Evolutionary conservation across 2,329 filamentous ascomycete species (phyloP).

Genomic region (Calonectria crousiana): DNA sequence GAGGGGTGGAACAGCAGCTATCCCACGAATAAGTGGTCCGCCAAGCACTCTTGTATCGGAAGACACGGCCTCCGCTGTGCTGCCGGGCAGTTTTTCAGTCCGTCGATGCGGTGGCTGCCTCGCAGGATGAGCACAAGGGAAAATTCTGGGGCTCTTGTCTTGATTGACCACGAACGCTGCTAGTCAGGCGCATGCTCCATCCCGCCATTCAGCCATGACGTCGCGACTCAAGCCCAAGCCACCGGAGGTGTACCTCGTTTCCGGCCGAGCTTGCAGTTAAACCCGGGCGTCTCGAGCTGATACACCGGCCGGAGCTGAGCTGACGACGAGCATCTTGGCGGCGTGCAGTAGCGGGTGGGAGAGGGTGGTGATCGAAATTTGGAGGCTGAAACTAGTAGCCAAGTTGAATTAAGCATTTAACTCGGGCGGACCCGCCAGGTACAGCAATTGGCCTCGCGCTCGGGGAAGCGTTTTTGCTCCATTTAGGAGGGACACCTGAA

Average conservation of each 20-base stretch:
- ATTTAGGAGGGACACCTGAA: background rate
- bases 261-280: background rate
- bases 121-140: background rate
- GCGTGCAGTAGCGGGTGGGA: background rate
- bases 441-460: background rate
- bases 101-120: background rate
- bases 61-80: background rate
- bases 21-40: background rate
- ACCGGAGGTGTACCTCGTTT: background rate
- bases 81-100: background rate
- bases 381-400: constrained; percentile 18
- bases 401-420: constrained; percentile 10
- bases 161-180: background rate
- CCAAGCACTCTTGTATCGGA: constrained; percentile 2
- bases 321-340: background rate
- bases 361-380: constrained; percentile 6
- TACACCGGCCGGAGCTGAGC: background rate
- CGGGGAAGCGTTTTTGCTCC: background rate
- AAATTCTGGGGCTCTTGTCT: background rate
- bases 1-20: background rate
- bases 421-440: background rate
- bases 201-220: background rate
- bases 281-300: background rate
- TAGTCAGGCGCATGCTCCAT: background rate
- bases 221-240: background rate